Evolutionary conservation across 768 basidiomycete genomes (phyloP).

Genomic region (Lactarius pseudohatsudake): DNA sequence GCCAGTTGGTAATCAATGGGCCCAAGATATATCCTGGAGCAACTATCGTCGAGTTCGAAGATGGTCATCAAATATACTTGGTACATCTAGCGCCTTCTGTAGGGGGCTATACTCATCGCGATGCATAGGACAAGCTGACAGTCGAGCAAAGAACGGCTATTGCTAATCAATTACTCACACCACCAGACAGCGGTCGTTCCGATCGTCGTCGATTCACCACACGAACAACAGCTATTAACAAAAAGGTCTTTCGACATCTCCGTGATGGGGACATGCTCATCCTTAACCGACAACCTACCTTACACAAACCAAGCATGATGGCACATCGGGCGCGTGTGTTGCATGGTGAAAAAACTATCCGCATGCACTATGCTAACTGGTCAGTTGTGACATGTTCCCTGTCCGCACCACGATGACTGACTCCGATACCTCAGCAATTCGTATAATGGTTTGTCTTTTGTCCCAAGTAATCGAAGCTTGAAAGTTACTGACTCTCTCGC

Average conservation of each 20-base stretch:
- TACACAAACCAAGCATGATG: conserved; percentile 99
- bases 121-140: conserved; percentile 72
- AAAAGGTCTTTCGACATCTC: conserved; percentile 96
- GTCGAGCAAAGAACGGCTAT: conserved; percentile 91
- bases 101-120: not conserved
- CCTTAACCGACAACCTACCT: conserved; percentile 94
- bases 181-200: conserved; percentile 69
- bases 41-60: conserved; percentile 91
- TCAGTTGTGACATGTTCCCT: conserved; percentile 40
- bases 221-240: conserved; percentile 79
- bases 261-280: conserved; percentile 94
- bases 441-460: conserved; percentile 73
- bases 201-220: conserved; percentile 63
- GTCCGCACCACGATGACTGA: conserved; percentile 28
- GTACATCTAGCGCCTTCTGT: conserved; percentile 42
- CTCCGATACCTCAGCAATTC: conserved; percentile 67
- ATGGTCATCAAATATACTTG: conserved; percentile 83
- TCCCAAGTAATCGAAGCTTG: conserved; percentile 17
- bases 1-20: conserved; percentile 88
- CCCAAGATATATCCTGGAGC: conserved; percentile 90
- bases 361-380: conserved; percentile 99
- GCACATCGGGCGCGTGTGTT: conserved; percentile 89
- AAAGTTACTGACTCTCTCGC: conserved; percentile 12
- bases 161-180: conserved; percentile 92
- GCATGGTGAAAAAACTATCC: conserved; percentile 95